These are phyloP conservation scores for Cryptosporidium sp. DNA, from an alignment of 169 alveolate genomes.

Conservation along the genomic window DNA sequence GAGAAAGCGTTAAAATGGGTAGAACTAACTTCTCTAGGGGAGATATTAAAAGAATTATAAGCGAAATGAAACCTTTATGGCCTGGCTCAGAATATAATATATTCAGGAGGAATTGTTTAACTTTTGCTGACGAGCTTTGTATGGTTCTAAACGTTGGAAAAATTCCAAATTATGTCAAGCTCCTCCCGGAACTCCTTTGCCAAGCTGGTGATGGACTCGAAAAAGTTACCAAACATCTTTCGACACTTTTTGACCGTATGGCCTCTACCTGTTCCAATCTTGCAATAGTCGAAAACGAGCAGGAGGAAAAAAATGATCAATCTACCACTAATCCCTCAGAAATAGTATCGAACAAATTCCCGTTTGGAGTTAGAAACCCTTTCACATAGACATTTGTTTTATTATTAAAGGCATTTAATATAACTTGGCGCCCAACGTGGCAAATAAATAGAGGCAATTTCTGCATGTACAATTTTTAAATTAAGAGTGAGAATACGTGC, in stretches of 20 bases:
- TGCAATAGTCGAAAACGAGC: slow-evolving; percentile 6
- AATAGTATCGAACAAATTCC: neutral
- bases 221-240: slow-evolving; percentile 26
- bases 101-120: slow-evolving; percentile 73
- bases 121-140: slow-evolving; percentile 76
- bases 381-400: neutral
- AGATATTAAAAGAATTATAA: slow-evolving; percentile 52
- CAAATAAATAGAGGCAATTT: no score
- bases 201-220: slow-evolving; percentile 74
- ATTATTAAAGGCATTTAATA: neutral
- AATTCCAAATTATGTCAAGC: slow-evolving; percentile 60
- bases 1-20: slow-evolving; percentile 76
- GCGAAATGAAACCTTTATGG: slow-evolving; percentile 61
- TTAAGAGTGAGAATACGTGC: neutral
- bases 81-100: slow-evolving; percentile 75
- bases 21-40: slow-evolving; percentile 69
- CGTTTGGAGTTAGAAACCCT: neutral
- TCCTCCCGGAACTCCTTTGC: slow-evolving; percentile 61
- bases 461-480: neutral
- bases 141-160: slow-evolving; percentile 28
- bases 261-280: slow-evolving; percentile 57
- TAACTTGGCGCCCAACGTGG: slow-evolving; percentile 19
- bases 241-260: slow-evolving; percentile 24
- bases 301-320: neutral
- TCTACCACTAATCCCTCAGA: neutral